Conservation (phyloP, 2,329 filamentous ascomycete species). For the Colletotrichum sp. region DNA sequence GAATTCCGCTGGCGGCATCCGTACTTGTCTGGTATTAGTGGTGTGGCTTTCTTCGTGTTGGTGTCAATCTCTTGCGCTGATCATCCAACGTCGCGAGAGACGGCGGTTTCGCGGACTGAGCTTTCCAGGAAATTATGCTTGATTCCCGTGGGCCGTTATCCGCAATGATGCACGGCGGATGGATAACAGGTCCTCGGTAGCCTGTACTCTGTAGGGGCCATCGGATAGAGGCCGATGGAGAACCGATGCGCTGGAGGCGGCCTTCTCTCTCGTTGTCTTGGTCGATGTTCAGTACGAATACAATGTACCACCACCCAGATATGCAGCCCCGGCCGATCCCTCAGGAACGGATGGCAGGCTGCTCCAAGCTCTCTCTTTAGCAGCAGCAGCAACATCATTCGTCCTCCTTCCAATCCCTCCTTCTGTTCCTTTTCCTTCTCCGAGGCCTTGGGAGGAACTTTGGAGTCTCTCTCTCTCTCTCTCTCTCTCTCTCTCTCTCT, state of each 20-base stretch:
- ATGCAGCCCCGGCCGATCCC: background rate
- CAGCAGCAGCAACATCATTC: background rate
- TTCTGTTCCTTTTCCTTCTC: background rate
- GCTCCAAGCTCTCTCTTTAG: background rate
- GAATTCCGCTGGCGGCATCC: background rate
- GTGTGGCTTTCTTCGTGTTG: background rate
- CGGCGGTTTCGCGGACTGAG: background rate
- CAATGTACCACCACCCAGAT: background rate
- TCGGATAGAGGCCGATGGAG: background rate
- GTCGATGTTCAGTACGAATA: background rate
- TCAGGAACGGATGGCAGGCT: background rate
- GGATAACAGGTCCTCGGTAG: background rate
- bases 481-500: background rate
- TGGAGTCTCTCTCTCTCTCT: background rate
- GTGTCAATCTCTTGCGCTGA: background rate
- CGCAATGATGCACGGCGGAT: background rate
- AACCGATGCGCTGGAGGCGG: background rate
- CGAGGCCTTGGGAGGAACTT: background rate
- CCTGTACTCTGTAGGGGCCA: background rate
- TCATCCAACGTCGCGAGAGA: background rate
- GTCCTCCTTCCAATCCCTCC: background rate
- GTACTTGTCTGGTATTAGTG: background rate
- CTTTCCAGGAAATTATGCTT: constrained; percentile 5
- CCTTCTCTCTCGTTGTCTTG: background rate
- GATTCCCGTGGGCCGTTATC: background rate